Conservation (phyloP, 148 eudicot genomes). For the Fagopyrum homotropicum region DNA sequence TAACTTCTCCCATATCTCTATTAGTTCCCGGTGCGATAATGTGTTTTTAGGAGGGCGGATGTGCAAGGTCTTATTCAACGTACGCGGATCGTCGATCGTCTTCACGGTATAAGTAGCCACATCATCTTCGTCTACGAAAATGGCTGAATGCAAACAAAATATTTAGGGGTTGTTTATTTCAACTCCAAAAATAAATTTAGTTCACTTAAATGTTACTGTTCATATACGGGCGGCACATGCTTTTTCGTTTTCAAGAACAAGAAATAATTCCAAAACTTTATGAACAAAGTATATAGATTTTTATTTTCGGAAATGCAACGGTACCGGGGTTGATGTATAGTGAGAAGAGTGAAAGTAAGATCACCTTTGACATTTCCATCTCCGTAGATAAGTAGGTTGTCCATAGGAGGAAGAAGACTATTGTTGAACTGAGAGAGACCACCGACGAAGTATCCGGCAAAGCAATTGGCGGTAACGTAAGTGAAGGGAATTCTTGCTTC, state of each 20-base stretch:
- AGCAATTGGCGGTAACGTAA: conserved; percentile 57
- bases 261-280: no score
- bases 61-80: conserved; percentile 43
- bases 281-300: no score
- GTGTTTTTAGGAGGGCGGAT: conserved; percentile 40
- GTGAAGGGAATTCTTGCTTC: conserved; percentile 62
- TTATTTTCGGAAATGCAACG: no score
- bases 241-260: no score
- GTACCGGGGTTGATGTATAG: no score
- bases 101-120: conserved; percentile 38
- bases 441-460: conserved; percentile 56
- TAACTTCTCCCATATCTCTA: conserved; percentile 42
- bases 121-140: conserved; percentile 22
- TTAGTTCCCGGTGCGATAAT: conserved; percentile 29
- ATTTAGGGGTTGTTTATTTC: no score
- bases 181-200: no score
- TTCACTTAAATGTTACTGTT: no score
- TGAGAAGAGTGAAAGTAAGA: no score
- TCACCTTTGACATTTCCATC: conserved; percentile 71
- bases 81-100: conserved; percentile 38
- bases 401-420: conserved; percentile 46
- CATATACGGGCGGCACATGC: no score
- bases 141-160: background rate
- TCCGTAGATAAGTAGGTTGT: conserved; percentile 41
- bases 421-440: conserved; percentile 43